Base-by-base conservation (phyloP, 129 eudicot genomes). In the Sambucus nigra region DNA sequence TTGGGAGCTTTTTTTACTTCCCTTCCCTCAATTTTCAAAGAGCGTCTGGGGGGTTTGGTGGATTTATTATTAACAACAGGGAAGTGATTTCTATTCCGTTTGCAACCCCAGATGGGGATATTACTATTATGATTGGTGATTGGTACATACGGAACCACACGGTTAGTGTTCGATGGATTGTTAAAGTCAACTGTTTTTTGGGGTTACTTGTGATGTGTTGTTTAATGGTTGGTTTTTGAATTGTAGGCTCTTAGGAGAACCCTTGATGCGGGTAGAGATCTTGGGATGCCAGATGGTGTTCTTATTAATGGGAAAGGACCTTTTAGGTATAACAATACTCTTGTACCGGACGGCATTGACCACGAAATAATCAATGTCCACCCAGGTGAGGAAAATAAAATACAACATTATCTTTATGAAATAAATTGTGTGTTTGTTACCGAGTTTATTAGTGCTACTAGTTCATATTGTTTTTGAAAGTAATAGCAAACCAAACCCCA, bases 1-100 rank as follows among this genome's bases (percentile, higher is more conserved):
- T 88, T 44, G 97, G 97, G 33, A 88, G 97, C 66, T 88, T 78
- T 75, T 84, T 77, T 73, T 88, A 88, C 81, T 88, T 88, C 80
- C 97, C 97, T 19, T 88, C 97, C 0, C 78, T 79, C 62, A 75
- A 84, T 52, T 78, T 88, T 39, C 97, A 88, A 67, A 65, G 88
- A 24, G 95, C 97, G 0, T 73, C 95, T 0, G 97, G 97, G 32
- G 97, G 97, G 20, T 88, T 75, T 50, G 97, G 97, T 48, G 55
- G 78, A 59, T 35, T 88, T 58, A 61, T 84, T 27, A 65, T 88
- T 23, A 88, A 84, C 57, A 77, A 77, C 1, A 65, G 97, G 53
- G 56, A 57, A 0, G 64, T 84, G 13, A 88, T 88, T 54, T 79
- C 95, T 0, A 70, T 84, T 75, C 97, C 97, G 24, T 88, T 88